Base-by-base conservation (phyloP, 768 basidiomycete species). In the Calocera cornea region DNA sequence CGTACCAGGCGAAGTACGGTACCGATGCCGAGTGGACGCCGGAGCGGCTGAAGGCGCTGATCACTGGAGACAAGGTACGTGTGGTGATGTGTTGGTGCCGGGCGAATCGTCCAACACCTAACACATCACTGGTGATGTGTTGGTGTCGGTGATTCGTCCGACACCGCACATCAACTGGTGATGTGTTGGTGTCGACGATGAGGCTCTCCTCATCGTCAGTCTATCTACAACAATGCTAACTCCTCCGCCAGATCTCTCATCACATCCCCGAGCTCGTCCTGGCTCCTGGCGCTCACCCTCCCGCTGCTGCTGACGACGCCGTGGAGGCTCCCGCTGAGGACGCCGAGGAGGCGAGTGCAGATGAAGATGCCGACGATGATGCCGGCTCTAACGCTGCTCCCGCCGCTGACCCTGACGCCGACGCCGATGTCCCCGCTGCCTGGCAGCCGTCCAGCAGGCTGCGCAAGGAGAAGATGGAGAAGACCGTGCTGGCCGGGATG, bases 31-130 rank as follows among this genome's bases (percentile, higher is more conserved):
- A 47, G 8, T 69, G 82, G 34, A 75, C 75, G 1, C 79, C 74
- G 14, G 81, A 81, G 68, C 80, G 87, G 17, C 77, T 83, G 64
- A 78, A 83, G 65, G 87, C 86, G 0, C 73, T 88, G 64, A 75
- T 74, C 68, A 73, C 70, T 22, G 74, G 79, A 68, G 78, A 75
- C 34, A n/a, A 74, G 1, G 78, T 75, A 2, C 75, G 74, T 60
- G 75, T 79, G 24, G 86, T 84, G 85, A 47, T 47, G 5, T 47
- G 44, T 19, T 47, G 44, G 44, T 47, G 24, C 24, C n/a, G 16
- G 44, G 19, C 19, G 16, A 17, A 3, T 47, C 44, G 24, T 24
- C 44, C 44, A 19, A 47, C 24, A 47, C 44, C n/a, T n/a, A n/a
- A n/a, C 44, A 17, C 24, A 17, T 24, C 16, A 17, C 16, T 8